These are phyloP conservation scores for Phoma herbarum DNA, from an alignment of 2,329 filamentous ascomycete species.

Conservation along the genomic window DNA sequence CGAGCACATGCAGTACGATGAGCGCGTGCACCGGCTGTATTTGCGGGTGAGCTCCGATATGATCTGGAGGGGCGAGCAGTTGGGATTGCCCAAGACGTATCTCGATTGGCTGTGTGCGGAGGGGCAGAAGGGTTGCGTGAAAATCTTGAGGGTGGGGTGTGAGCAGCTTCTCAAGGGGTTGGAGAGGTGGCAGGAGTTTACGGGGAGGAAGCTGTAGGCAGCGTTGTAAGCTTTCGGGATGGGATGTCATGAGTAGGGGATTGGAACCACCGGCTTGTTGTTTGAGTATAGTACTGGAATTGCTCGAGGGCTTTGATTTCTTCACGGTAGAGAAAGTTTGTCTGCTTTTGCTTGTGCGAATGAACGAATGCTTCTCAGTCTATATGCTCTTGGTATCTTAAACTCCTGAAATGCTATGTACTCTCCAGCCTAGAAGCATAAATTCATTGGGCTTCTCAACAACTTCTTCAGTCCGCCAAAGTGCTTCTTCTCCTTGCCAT, in stretches of 20 bases:
- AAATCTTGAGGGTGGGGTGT: not conserved
- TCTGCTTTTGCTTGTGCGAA: not conserved
- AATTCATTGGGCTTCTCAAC: not conserved
- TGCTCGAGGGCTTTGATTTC: not conserved
- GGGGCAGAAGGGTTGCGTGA: not conserved
- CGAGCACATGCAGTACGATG: not conserved
- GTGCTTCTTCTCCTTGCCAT: conserved; percentile 15
- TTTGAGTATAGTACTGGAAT: not conserved
- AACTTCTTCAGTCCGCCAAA: conserved; percentile 7
- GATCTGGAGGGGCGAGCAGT: not conserved
- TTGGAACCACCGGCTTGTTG: not conserved
- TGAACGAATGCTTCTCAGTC: not conserved
- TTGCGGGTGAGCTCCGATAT: not conserved
- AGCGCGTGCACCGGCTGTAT: not conserved
- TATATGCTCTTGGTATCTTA: conserved; percentile 3
- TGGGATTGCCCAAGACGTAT: not conserved
- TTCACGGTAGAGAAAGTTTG: not conserved
- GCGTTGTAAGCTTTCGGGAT: not conserved
- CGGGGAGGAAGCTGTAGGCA: not conserved
- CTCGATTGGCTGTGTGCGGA: not conserved
- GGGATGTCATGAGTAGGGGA: not conserved
- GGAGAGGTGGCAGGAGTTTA: not conserved
- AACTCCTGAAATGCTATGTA: not conserved
- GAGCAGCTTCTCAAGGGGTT: not conserved
- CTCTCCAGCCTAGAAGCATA: not conserved